These are phyloP conservation scores for Plasmodium chabaudi DNA, from an alignment of 169 alveolate genomes.

Conservation along the genomic window DNA sequence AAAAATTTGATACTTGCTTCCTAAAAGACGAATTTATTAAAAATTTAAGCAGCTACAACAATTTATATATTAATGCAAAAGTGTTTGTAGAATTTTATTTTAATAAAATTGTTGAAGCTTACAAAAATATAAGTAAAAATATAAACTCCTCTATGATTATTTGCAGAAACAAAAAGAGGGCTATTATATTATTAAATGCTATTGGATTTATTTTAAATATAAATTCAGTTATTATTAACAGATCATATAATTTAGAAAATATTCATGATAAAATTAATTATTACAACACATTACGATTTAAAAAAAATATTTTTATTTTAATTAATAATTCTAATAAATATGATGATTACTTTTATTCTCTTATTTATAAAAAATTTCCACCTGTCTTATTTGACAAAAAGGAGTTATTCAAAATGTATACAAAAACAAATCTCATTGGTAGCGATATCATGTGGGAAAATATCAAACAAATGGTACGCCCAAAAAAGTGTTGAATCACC, in stretches of 20 bases:
- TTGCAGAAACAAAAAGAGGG: slow-evolving; percentile 69
- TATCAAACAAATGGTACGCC: slow-evolving; percentile 27
- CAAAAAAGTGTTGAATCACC: neutral
- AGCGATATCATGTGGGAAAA: slow-evolving; percentile 70
- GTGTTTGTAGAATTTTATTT: slow-evolving; percentile 73
- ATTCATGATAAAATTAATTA: slow-evolving; percentile 49
- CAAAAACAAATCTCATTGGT: slow-evolving; percentile 63
- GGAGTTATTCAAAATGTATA: slow-evolving; percentile 61
- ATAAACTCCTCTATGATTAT: slow-evolving; percentile 61
- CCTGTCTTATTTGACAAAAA: slow-evolving; percentile 51
- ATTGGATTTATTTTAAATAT: slow-evolving; percentile 58
- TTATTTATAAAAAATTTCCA: slow-evolving; percentile 60
- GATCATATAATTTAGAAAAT: slow-evolving; percentile 19
- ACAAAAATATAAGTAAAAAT: slow-evolving; percentile 61
- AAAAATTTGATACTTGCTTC: slow-evolving; percentile 14
- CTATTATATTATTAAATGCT: slow-evolving; percentile 50
- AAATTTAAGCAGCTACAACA: slow-evolving; percentile 62
- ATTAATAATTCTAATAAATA: slow-evolving; percentile 55
- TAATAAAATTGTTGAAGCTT: slow-evolving; percentile 18
- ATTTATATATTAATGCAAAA: slow-evolving; percentile 57
- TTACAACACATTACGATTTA: slow-evolving; percentile 55
- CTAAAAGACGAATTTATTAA: slow-evolving; percentile 66
- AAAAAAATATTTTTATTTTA: slow-evolving; percentile 39
- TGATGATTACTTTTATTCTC: slow-evolving; percentile 67
- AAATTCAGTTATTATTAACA: slow-evolving; percentile 53